Conservation (phyloP, 1,284 basidiomycete species). For the Ustilago shanxiensis region DNA sequence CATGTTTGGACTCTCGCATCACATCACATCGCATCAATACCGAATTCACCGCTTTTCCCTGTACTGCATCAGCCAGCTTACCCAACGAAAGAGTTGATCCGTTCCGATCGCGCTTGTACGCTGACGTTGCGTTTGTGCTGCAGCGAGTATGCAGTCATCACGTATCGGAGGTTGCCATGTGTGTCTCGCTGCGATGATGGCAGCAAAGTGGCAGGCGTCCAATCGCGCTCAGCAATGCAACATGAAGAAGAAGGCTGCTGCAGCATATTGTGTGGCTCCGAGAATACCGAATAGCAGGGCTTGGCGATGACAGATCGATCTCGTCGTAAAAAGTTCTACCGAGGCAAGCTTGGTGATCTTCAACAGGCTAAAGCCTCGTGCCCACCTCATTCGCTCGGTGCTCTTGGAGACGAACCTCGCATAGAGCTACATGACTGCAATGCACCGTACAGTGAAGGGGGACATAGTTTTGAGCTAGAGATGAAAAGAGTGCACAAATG, state of each 20-base stretch:
- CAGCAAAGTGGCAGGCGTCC: neutral
- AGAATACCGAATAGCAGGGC: neutral
- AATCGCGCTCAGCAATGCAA: neutral
- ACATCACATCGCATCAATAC: neutral
- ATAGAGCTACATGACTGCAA: too few relatives aligned
- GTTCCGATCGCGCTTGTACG: neutral
- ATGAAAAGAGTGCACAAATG: too few relatives aligned
- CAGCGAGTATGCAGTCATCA: neutral
- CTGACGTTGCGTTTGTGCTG: neutral
- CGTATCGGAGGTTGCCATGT: neutral
- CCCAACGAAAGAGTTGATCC: neutral
- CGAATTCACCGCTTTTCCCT: too few relatives aligned
- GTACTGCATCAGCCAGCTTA: too few relatives aligned
- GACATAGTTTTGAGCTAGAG: too few relatives aligned
- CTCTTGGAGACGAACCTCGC: too few relatives aligned
- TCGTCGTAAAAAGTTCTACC: neutral
- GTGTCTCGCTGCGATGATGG: neutral
- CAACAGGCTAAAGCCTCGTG: too few relatives aligned
- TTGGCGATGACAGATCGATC: neutral
- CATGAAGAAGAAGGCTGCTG: too few relatives aligned
- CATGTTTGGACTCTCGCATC: neutral
- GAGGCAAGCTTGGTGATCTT: neutral
- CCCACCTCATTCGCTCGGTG: too few relatives aligned
- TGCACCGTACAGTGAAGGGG: too few relatives aligned
- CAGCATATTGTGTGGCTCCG: neutral